phyloP scores from a whole-genome alignment of 306 rosid genomes.

The Argentina anserina region DNA sequence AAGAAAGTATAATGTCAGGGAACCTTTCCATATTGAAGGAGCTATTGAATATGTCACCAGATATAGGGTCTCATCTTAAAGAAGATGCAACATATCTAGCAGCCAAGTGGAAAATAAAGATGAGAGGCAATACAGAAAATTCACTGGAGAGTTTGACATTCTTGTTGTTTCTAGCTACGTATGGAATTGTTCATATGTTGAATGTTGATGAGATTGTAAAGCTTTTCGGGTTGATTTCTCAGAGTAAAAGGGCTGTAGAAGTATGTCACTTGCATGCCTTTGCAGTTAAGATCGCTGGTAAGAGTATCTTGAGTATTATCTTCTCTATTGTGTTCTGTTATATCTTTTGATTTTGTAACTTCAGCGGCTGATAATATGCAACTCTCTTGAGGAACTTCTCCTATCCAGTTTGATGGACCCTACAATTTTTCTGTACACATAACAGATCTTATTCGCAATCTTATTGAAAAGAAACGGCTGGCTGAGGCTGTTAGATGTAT shows the following conservation, averaged over 20 bases:
- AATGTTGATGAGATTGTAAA: slow-evolving; percentile 37
- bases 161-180: slow-evolving; percentile 35
- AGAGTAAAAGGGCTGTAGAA: slow-evolving; percentile 37
- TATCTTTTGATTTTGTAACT: background rate
- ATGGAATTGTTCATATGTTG: slow-evolving; percentile 36
- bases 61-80: slow-evolving; percentile 30
- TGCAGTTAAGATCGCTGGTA: slow-evolving; percentile 34
- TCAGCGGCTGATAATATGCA: background rate
- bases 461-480: slow-evolving; percentile 32
- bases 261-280: slow-evolving; percentile 21
- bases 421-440: background rate
- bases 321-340: background rate
- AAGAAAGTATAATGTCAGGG: slow-evolving; percentile 10
- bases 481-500: slow-evolving; percentile 49
- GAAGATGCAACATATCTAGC: slow-evolving; percentile 45
- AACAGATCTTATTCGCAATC: slow-evolving; percentile 43
- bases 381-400: background rate
- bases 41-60: slow-evolving; percentile 36
- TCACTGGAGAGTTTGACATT: slow-evolving; percentile 40
- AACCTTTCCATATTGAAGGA: slow-evolving; percentile 27
- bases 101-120: slow-evolving; percentile 28
- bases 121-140: slow-evolving; percentile 17
- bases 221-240: slow-evolving; percentile 36
- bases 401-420: background rate
- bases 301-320: slow-evolving; percentile 13